phyloP scores from a whole-genome alignment of 176 grass and related monocot species.

The Zoysia japonica region DNA sequence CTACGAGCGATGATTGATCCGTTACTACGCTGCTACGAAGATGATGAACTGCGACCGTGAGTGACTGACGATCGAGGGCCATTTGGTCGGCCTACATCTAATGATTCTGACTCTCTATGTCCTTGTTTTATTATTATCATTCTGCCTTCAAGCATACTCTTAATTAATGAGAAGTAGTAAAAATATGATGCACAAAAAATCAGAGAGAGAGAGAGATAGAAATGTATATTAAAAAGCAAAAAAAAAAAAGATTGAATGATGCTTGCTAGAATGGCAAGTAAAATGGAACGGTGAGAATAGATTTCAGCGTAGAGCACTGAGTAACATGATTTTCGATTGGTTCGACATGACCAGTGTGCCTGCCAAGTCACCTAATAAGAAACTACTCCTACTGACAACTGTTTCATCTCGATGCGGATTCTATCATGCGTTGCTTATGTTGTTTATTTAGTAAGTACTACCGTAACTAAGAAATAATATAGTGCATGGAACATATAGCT shows the following conservation, averaged over 20 bases:
- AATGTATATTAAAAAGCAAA: too few species aligned
- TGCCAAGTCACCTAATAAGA: not conserved
- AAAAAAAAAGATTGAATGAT: too few species aligned
- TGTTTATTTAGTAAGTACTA: not conserved
- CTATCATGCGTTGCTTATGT: not conserved
- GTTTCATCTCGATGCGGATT: not conserved
- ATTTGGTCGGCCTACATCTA: slow-evolving; percentile 22
- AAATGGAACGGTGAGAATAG: too few species aligned
- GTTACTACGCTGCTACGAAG: not conserved
- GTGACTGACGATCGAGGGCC: not conserved
- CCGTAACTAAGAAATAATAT: not conserved
- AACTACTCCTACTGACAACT: not conserved
- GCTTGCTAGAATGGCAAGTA: too few species aligned
- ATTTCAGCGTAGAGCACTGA: too few species aligned
- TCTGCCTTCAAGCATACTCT: too few species aligned
- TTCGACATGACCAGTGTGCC: too few species aligned
- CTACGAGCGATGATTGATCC: not conserved
- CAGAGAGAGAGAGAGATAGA: too few species aligned
- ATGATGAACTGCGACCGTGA: not conserved
- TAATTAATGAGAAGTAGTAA: too few species aligned
- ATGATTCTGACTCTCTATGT: not conserved
- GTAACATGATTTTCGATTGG: too few species aligned
- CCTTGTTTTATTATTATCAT: too few species aligned
- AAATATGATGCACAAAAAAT: too few species aligned
- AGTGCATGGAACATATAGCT: not conserved